Base-by-base conservation (phyloP, 2,329 filamentous ascomycete species). In the Malbranchea zuffiana region DNA sequence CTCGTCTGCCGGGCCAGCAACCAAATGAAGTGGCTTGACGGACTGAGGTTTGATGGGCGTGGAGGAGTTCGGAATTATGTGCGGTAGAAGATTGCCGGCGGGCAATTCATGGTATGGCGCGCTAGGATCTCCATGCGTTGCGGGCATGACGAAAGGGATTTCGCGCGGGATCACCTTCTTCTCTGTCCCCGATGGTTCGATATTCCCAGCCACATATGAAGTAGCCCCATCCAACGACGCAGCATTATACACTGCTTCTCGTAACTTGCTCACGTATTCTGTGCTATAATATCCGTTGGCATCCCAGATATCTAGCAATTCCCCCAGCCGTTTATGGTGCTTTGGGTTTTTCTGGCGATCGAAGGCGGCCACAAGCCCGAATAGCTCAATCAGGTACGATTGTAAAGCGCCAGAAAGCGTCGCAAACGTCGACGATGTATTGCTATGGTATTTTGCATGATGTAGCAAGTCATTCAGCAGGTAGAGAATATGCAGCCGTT, bases 81-180 rank as follows among this genome's bases (percentile, higher is more conserved):
- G 78, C 3, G 81, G 81, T 31, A 93, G 71, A 67, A 87, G 79
- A 46, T 83, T 88, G 2, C 76, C 80, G 1, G 84, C 84, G 0
- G 85, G 85, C 1, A 92, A 65, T 46, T 93, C 84, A 59, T 86
- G 82, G 73, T 80, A 93, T 0, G 80, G 76, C 3, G 71, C 75
- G 0, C 74, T 71, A 1, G 70, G 61, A 52, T 92, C 82, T 26
- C 86, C 86, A 54, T 93, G 86, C 39, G 72, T 74, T 1, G 80
- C 68, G 13, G 86, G 86, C 56, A 93, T 71, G 18, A 80, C 59
- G 50, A 75, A 88, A 0, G 81, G 80, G 1, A 63, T 62, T 42
- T 78, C 67, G 47, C 55, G 36, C 18, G 12, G 45, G 10, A 2
- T 5, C 6, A 37, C 16, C 48, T 73, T 78, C 11, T 69, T 61